Evolutionary conservation across 371 early-diverging fungal genomes (phyloP).

Genomic region (Apophysomyces ossiformis): DNA sequence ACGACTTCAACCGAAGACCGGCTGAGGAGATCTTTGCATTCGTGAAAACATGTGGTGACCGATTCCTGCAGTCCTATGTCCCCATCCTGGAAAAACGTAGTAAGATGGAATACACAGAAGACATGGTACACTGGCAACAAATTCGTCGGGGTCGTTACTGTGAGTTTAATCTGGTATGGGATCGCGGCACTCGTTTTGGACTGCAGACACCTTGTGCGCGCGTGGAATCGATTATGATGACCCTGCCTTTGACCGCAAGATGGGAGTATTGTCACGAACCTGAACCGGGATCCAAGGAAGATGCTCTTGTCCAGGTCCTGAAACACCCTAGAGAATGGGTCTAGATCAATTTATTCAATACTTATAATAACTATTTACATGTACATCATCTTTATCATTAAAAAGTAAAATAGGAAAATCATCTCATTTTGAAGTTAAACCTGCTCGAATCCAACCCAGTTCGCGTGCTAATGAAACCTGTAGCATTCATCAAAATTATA

Average conservation of each 20-base stretch:
- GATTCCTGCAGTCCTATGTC: conserved; percentile 78
- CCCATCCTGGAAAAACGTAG: conserved; percentile 76
- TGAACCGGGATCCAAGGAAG: conserved; percentile 70
- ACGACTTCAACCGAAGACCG: conserved; percentile 75
- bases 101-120: conserved; percentile 65
- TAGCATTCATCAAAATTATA: too few species aligned
- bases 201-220: conserved; percentile 84
- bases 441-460: too few species aligned
- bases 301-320: conserved; percentile 75
- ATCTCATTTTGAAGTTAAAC: too few species aligned
- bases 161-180: conserved; percentile 89
- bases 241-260: conserved; percentile 81
- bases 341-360: conserved; percentile 3
- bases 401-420: too few species aligned
- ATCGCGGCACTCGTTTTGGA: conserved; percentile 92
- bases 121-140: conserved; percentile 84
- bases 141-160: conserved; percentile 88
- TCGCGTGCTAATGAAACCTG: too few species aligned
- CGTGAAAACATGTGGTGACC: conserved; percentile 70
- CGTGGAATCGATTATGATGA: conserved; percentile 89
- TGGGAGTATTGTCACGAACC: conserved; percentile 91
- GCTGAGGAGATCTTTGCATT: conserved; percentile 75
- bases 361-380: not conserved
- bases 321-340: conserved; percentile 86
- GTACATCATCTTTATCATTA: too few species aligned